A percentile compares a stretch with the other conserved stretches of the same genome.
Evolutionary conservation across 2,329 filamentous ascomycete species (phyloP).

Genomic region (Bertia moriformis): DNA sequence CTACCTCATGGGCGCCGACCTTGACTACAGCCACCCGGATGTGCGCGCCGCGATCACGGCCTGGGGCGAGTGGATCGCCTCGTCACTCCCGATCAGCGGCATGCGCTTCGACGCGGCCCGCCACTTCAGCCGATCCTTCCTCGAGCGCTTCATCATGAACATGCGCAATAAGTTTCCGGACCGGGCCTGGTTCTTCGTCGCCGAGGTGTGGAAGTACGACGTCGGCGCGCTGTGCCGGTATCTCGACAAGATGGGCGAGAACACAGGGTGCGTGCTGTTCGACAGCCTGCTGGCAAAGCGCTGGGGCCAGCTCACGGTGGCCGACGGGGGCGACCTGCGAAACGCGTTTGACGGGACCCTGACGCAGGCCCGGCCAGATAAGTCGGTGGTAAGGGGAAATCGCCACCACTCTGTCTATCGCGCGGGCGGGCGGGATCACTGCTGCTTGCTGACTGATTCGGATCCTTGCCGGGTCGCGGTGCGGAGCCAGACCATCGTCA

Average conservation of each 20-base stretch:
- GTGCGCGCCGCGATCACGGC: conserved; percentile 13
- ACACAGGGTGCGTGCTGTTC: conserved; percentile 33
- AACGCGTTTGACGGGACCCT: conserved; percentile 46
- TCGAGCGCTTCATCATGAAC: too few relatives aligned
- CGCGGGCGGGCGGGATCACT: neutral
- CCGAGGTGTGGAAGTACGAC: too few relatives aligned
- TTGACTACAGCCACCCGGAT: conserved; percentile 16
- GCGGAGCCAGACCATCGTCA: conserved; percentile 40
- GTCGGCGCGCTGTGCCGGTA: neutral
- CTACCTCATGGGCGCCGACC: conserved; percentile 19
- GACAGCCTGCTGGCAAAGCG: conserved; percentile 57
- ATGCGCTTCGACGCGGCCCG: conserved; percentile 19
- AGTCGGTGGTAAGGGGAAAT: conserved; percentile 33
- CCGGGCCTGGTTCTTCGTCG: too few relatives aligned
- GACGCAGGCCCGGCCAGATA: conserved; percentile 34
- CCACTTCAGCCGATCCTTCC: conserved; percentile 16
- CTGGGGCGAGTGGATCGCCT: conserved; percentile 16
- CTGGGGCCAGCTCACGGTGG: conserved; percentile 44
- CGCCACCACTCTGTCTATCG: neutral
- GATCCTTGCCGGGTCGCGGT: neutral
- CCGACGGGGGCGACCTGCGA: conserved; percentile 42
- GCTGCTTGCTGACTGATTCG: too few relatives aligned
- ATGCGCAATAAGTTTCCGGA: too few relatives aligned
- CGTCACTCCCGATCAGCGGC: conserved; percentile 14
- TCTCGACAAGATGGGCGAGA: neutral